Evolutionary conservation across 139 green algal genomes (phyloP).

Genomic region (Chlorella sp.): DNA sequence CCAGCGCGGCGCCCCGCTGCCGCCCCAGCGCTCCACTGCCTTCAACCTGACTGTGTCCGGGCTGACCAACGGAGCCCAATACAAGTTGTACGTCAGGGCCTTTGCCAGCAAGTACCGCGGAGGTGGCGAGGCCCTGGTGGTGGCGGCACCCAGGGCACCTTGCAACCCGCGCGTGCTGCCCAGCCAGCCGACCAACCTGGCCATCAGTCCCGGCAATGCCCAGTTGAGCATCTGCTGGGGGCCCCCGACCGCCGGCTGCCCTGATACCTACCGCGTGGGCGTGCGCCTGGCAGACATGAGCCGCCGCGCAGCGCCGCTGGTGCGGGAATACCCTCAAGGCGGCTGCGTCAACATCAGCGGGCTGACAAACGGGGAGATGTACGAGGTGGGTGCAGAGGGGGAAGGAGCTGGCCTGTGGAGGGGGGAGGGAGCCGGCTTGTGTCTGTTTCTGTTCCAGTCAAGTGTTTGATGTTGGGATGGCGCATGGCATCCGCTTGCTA

Average conservation of each 20-base stretch:
- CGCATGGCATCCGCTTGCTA: no score
- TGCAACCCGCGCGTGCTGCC: not conserved
- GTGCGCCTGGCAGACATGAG: no score
- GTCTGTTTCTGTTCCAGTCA: no score
- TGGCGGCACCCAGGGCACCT: not conserved
- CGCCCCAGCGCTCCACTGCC: slow-evolving; percentile 1
- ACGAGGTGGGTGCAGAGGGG: slow-evolving; percentile 7
- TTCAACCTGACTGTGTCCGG: slow-evolving; percentile 1
- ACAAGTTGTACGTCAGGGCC: slow-evolving; percentile 25
- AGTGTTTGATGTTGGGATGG: no score
- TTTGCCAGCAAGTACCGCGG: not conserved
- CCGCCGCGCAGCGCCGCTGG: no score
- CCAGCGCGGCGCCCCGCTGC: not conserved
- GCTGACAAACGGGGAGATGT: not conserved
- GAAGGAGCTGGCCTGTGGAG: not conserved
- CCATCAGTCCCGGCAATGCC: not conserved
- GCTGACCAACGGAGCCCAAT: not conserved
- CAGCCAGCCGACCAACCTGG: slow-evolving; percentile 8
- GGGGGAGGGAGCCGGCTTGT: no score
- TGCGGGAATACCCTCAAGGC: not conserved
- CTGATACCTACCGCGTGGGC: slow-evolving; percentile 6
- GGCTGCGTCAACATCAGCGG: slow-evolving; percentile 14
- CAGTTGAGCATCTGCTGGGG: slow-evolving; percentile 22
- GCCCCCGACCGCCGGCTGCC: not conserved
- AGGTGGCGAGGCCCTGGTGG: not conserved